A percentile compares a stretch with the other conserved stretches of the same genome.
These are phyloP conservation scores for Calonectria montana DNA, from an alignment of 2,329 filamentous ascomycete species.

Conservation along the genomic window DNA sequence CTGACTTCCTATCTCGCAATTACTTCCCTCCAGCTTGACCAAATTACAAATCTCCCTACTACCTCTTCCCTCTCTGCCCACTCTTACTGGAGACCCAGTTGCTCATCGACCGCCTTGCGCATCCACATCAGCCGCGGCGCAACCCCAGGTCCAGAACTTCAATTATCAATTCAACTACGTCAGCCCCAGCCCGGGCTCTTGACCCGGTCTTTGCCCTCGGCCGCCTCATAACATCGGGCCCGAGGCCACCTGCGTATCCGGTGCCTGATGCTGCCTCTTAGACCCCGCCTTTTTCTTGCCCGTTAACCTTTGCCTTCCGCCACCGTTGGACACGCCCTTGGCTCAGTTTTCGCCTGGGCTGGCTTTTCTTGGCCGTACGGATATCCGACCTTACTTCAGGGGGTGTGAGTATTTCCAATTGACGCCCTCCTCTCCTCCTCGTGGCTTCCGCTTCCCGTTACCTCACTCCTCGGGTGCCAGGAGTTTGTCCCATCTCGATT, in stretches of 20 bases:
- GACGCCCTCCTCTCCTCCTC: slow-evolving; percentile 22
- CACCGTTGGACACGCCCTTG: slow-evolving; percentile 34
- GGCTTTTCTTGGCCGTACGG: slow-evolving; percentile 37
- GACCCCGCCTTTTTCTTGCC: slow-evolving; percentile 33
- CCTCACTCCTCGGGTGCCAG: slow-evolving; percentile 29
- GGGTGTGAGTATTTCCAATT: slow-evolving; percentile 32
- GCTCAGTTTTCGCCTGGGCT: slow-evolving; percentile 27
- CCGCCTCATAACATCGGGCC: slow-evolving; percentile 39
- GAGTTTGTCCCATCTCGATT: slow-evolving; percentile 33
- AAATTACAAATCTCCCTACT: neutral
- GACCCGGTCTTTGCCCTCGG: slow-evolving; percentile 38
- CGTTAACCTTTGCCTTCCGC: slow-evolving; percentile 27
- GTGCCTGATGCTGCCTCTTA: slow-evolving; percentile 30
- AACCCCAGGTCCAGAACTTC: slow-evolving; percentile 40
- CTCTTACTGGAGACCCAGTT: slow-evolving; percentile 7
- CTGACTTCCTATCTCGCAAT: neutral
- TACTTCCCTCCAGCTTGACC: neutral
- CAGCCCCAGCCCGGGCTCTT: slow-evolving; percentile 28
- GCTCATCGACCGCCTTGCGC: slow-evolving; percentile 27
- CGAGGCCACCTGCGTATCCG: slow-evolving; percentile 38
- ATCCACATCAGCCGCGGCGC: slow-evolving; percentile 32
- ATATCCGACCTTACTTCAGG: slow-evolving; percentile 38
- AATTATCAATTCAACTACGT: slow-evolving; percentile 34
- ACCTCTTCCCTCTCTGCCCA: neutral
- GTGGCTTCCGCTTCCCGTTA: slow-evolving; percentile 16